Base-by-base conservation (phyloP, 1,284 basidiomycete genomes). In the Albatrellus sp. region DNA sequence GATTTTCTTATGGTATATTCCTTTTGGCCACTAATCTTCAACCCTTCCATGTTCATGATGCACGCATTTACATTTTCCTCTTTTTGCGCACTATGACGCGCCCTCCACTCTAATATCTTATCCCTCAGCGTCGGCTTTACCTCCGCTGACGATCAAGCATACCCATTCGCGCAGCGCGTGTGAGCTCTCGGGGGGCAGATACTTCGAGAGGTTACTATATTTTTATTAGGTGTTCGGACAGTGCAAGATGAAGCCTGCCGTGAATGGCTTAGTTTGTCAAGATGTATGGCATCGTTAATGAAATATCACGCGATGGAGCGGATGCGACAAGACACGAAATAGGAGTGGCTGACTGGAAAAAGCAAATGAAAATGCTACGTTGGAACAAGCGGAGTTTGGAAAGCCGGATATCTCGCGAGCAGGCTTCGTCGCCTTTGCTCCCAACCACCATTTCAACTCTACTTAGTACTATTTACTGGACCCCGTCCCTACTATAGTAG, bases 391-490 rank as follows among this genome's bases (percentile, higher is more conserved):
- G 67, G 68, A 68, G 67, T 68, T 60, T 65, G 58, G 62, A 68
- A 64, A 54, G 36, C 49, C 46, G 46, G 47, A 32, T 45, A 42
- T 54, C 56, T 57, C 56, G 40, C 44, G 49, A 48, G 54, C 54
- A 52, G 45, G 51, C 54, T 55, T 56, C 56, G 48, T 55, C 52
- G 54, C 45, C 56, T 53, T 60, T 60, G 58, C 58, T 66, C 66
- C 58, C 68, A 61, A 63, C 66, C 60, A 60, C 61, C 55, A 54
- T 61, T 56, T 46, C 45, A 64, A 66, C 60, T 62, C 67, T 68
- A 70, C 66, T 69, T 65, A 67, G 66, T 67, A 60, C 66, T 63
- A 62, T 62, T 60, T 62, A 60, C 60, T 59, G 58, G 60, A 58
- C 59, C 58, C 57, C 31, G 45, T 42, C 58, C 59, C 57, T 62